Percentiles rank a stretch among this genome's conserved stretches.
phyloP scores from a whole-genome alignment of 805 yeast species.

The Suhomyces kilbournensis region DNA sequence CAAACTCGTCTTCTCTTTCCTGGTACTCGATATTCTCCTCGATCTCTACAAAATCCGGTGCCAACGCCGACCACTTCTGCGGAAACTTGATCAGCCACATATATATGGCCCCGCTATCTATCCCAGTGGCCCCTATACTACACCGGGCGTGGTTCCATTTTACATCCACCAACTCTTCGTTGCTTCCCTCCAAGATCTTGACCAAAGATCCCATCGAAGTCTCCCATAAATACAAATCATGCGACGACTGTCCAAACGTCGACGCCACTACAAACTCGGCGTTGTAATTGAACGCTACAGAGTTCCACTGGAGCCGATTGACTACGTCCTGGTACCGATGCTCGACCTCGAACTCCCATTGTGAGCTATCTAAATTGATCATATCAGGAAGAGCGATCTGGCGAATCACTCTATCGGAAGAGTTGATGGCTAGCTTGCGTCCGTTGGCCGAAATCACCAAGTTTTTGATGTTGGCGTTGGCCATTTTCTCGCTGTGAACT shows the following conservation, averaged over 20 bases:
- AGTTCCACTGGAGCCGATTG: slow-evolving; percentile 84
- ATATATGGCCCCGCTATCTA: slow-evolving; percentile 79
- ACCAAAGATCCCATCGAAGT: slow-evolving; percentile 83
- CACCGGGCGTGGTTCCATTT: slow-evolving; percentile 83
- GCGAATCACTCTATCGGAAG: slow-evolving; percentile 74
- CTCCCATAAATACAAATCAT: slow-evolving; percentile 91
- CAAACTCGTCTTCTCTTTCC: slow-evolving; percentile 91
- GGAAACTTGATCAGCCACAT: slow-evolving; percentile 81
- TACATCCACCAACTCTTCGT: slow-evolving; percentile 80
- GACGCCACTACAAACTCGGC: slow-evolving; percentile 86
- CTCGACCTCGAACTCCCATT: slow-evolving; percentile 61
- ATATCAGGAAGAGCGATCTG: slow-evolving; percentile 53
- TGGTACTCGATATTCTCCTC: slow-evolving; percentile 87
- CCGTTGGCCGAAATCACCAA: slow-evolving; percentile 58
- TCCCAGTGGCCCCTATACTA: slow-evolving; percentile 75
- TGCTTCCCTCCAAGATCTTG: slow-evolving; percentile 86
- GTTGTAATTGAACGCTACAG: slow-evolving; percentile 67
- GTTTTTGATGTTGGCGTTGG: slow-evolving; percentile 70
- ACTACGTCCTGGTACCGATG: slow-evolving; percentile 90
- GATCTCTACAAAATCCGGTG: slow-evolving; percentile 93
- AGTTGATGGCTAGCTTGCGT: slow-evolving; percentile 63
- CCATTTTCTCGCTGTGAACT: slow-evolving; percentile 52
- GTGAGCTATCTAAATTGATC: slow-evolving; percentile 23
- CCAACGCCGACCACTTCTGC: slow-evolving; percentile 94
- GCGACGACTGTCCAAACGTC: slow-evolving; percentile 77